These are phyloP conservation scores for Nemania sp. DNA, from an alignment of 2,329 filamentous ascomycete species.

Conservation along the genomic window DNA sequence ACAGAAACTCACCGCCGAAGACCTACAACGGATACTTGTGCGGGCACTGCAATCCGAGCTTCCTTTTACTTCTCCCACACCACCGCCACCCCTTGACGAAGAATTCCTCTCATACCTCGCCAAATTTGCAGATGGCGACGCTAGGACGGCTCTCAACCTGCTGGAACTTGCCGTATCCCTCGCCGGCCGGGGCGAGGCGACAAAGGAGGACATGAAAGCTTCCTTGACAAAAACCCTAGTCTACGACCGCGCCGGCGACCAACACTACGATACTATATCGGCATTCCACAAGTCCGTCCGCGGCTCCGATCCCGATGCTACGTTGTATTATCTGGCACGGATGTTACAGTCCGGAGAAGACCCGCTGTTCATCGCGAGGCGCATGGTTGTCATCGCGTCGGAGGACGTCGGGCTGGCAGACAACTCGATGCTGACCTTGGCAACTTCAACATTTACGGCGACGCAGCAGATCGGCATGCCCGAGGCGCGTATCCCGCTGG, in stretches of 20 bases:
- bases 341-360: constrained; percentile 98
- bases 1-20: constrained; percentile 70
- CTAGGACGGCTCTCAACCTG: constrained; percentile 88
- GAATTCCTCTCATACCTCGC: constrained; percentile 82
- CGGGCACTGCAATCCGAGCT: constrained; percentile 73
- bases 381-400: constrained; percentile 92
- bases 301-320: constrained; percentile 82
- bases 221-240: constrained; percentile 89
- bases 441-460: constrained; percentile 83
- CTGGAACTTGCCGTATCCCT: constrained; percentile 87
- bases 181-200: constrained; percentile 66
- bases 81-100: constrained; percentile 69
- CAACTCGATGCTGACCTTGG: constrained; percentile 79
- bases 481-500: constrained; percentile 89
- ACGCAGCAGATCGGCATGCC: constrained; percentile 94
- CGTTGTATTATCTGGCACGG: constrained; percentile 90
- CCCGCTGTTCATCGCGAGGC: constrained; percentile 85
- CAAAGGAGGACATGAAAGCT: constrained; percentile 76
- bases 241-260: constrained; percentile 92
- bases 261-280: constrained; percentile 97
- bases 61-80: constrained; percentile 38
- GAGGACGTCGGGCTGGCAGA: constrained; percentile 94
- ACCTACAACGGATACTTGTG: constrained; percentile 73
- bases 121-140: constrained; percentile 88
- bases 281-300: constrained; percentile 96